Evolutionary conservation across 2,329 filamentous ascomycete genomes (phyloP).

Genomic region (Fusarium keratoplasticum): DNA sequence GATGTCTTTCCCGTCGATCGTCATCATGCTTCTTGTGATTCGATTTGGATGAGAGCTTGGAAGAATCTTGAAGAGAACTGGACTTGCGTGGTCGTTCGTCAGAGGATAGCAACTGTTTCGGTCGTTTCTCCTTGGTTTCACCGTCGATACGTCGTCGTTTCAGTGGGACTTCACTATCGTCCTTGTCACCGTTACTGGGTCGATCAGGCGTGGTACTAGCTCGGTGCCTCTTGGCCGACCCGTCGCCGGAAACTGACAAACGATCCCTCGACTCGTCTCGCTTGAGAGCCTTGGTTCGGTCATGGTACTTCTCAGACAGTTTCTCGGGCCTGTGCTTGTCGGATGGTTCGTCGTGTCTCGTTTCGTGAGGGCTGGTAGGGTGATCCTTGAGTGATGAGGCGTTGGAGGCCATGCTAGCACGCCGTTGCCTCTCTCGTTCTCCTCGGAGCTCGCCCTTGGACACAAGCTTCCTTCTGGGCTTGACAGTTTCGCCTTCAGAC

Average conservation of each 20-base stretch:
- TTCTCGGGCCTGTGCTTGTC: conserved; percentile 58
- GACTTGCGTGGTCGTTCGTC: conserved; percentile 61
- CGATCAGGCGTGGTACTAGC: conserved; percentile 69
- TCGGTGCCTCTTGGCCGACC: conserved; percentile 67
- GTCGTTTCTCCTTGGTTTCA: conserved; percentile 63
- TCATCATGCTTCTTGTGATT: conserved; percentile 58
- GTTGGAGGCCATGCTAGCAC: conserved; percentile 68
- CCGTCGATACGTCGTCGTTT: conserved; percentile 70
- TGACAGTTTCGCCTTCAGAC: conserved; percentile 68
- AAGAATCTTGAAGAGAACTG: conserved; percentile 55
- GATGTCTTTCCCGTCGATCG: conserved; percentile 50
- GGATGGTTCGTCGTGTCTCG: conserved; percentile 58
- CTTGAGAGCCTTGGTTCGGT: conserved; percentile 70
- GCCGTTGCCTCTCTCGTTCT: conserved; percentile 68
- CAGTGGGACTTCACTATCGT: conserved; percentile 61
- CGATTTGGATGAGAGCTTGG: conserved; percentile 50
- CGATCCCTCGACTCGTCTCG: conserved; percentile 71
- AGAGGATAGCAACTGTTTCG: conserved; percentile 56
- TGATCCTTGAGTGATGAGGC: conserved; percentile 63
- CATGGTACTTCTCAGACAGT: conserved; percentile 66
- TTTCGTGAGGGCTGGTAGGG: conserved; percentile 63
- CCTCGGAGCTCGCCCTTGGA: conserved; percentile 72
- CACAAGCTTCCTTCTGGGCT: conserved; percentile 72
- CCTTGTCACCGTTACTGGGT: conserved; percentile 64
- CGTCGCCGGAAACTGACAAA: conserved; percentile 62